phyloP scores from a whole-genome alignment of 768 basidiomycete species.

The Leccinum boreale region DNA sequence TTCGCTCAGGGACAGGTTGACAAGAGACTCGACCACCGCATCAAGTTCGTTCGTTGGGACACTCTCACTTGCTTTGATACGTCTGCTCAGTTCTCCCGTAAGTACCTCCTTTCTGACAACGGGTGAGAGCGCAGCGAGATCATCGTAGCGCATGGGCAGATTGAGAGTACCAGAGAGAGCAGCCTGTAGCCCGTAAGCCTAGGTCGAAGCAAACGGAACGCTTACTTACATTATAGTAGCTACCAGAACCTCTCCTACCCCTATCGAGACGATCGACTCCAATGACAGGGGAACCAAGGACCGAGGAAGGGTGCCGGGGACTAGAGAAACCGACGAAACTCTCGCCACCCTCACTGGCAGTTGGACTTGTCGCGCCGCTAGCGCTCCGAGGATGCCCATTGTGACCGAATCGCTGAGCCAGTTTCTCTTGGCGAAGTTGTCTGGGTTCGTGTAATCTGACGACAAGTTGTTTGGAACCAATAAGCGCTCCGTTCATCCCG shows the following conservation, averaged over 20 bases:
- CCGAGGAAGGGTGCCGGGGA: constrained; percentile 52
- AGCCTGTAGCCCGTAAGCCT: constrained; percentile 45
- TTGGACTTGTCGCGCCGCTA: constrained; percentile 83
- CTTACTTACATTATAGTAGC: constrained; percentile 72
- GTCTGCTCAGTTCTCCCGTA: constrained; percentile 76
- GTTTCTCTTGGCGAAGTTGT: constrained; percentile 84
- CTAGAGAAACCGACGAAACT: constrained; percentile 72
- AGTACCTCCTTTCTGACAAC: constrained; percentile 86
- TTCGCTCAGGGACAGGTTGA: constrained; percentile 67
- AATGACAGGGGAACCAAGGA: constrained; percentile 55
- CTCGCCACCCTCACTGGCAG: constrained; percentile 78
- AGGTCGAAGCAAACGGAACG: not conserved
- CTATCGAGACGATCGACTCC: constrained; percentile 58
- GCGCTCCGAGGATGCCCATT: constrained; percentile 78
- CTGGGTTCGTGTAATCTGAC: constrained; percentile 91
- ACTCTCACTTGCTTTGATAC: constrained; percentile 55
- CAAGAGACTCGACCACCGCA: constrained; percentile 67
- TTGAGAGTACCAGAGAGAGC: constrained; percentile 78
- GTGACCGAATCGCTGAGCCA: constrained; percentile 76
- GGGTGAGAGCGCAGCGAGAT: constrained; percentile 75
- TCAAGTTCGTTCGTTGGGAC: constrained; percentile 59
- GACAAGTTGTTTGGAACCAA: constrained; percentile 76
- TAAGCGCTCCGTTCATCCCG: constrained; percentile 71
- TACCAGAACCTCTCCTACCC: constrained; percentile 76
- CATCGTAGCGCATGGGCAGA: constrained; percentile 84